phyloP scores from a whole-genome alignment of 352 stramenopile species.

The Phytophthora citrophthora region DNA sequence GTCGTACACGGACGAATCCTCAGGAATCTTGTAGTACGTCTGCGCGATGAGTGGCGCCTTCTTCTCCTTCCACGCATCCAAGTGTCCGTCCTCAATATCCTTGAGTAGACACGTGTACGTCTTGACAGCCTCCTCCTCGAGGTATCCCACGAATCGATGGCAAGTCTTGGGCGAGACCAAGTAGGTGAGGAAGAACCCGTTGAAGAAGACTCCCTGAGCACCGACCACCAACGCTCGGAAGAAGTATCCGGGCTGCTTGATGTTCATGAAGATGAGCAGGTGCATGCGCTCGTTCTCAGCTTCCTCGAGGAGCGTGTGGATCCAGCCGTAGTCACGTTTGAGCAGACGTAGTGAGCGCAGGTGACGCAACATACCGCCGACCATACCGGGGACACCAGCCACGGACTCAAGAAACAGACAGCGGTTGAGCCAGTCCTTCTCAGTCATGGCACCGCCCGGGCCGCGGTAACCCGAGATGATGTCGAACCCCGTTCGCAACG shows the following conservation, averaged over 20 bases:
- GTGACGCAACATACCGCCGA: conserved; percentile 77
- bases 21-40: conserved; percentile 88
- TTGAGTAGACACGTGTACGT: conserved; percentile 93
- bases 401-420: conserved; percentile 83
- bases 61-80: conserved; percentile 75
- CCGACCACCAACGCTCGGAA: conserved; percentile 87
- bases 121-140: conserved; percentile 92
- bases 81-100: conserved; percentile 87
- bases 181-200: conserved; percentile 87
- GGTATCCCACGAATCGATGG: conserved; percentile 93
- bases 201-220: conserved; percentile 89
- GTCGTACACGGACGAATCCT: conserved; percentile 80
- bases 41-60: conserved; percentile 77
- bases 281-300: conserved; percentile 97
- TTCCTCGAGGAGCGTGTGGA: conserved; percentile 93
- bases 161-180: conserved; percentile 87
- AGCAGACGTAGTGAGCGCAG: conserved; percentile 86
- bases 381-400: conserved; percentile 81
- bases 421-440: conserved; percentile 70
- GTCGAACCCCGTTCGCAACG: conserved; percentile 58
- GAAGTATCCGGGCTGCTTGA: conserved; percentile 84
- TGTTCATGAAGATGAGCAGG: conserved; percentile 90
- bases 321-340: conserved; percentile 90
- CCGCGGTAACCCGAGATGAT: conserved; percentile 61
- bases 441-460: conserved; percentile 62